A percentile compares a stretch with the other conserved stretches of the same genome.
Conservation (phyloP, 78 protist genomes). For the Dictyostelium brefeldianum region DNA sequence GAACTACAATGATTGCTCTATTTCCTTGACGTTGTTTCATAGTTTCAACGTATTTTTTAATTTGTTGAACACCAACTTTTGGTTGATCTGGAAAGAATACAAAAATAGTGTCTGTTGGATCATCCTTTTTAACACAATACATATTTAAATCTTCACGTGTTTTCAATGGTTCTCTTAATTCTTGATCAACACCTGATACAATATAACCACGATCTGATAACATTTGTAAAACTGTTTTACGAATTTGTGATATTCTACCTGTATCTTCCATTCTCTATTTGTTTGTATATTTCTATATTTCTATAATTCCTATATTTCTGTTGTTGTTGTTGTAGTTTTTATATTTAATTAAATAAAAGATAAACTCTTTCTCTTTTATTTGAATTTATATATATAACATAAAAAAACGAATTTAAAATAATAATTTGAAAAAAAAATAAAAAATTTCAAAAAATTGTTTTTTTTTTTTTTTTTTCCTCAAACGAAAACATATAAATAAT, state of each 20-base stretch:
- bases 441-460: too few species aligned
- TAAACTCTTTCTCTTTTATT: slow-evolving; percentile 16
- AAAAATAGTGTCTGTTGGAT: slow-evolving; percentile 72
- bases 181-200: slow-evolving; percentile 14
- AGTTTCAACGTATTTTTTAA: slow-evolving; percentile 46
- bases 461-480: too few species aligned
- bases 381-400: neutral
- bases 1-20: slow-evolving; percentile 68
- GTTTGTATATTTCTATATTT: neutral
- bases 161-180: slow-evolving; percentile 60
- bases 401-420: neutral
- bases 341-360: neutral
- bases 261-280: slow-evolving; percentile 61
- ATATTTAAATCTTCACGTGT: neutral
- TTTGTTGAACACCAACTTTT: slow-evolving; percentile 76
- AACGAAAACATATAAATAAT: neutral
- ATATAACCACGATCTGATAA: slow-evolving; percentile 87
- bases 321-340: neutral
- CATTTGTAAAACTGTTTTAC: slow-evolving; percentile 89
- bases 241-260: slow-evolving; percentile 60
- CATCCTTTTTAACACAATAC: slow-evolving; percentile 52
- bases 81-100: slow-evolving; percentile 83
- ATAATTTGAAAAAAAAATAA: too few species aligned
- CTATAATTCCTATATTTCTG: neutral
- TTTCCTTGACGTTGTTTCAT: slow-evolving; percentile 52